Percentiles rank a stretch among this genome's conserved stretches.
Conservation (phyloP, 805 yeast genomes). For the Wickerhamiella siamensis region DNA sequence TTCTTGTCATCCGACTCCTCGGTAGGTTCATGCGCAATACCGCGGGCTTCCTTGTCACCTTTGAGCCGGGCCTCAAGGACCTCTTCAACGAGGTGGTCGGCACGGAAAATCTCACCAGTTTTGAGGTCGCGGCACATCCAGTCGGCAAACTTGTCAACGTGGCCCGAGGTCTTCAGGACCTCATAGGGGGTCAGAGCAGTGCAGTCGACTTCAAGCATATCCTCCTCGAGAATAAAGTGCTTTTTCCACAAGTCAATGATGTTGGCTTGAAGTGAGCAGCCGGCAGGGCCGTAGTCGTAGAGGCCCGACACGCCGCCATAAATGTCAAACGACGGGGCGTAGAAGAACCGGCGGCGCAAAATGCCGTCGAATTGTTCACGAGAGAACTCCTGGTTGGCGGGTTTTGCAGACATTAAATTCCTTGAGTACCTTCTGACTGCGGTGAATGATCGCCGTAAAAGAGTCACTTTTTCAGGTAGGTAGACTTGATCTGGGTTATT, state of each 20-base stretch:
- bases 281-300: conserved; percentile 98
- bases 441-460: neutral
- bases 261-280: conserved; percentile 96
- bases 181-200: conserved; percentile 97
- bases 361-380: conserved; percentile 86
- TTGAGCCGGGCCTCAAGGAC: conserved; percentile 90
- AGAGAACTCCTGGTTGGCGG: conserved; percentile 33
- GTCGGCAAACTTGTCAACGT: conserved; percentile 96
- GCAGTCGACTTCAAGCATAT: conserved; percentile 96
- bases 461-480: neutral
- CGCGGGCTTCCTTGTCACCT: conserved; percentile 96
- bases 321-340: conserved; percentile 92
- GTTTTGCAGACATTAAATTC: conserved; percentile 15
- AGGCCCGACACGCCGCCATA: conserved; percentile 98
- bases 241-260: conserved; percentile 92
- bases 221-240: conserved; percentile 94
- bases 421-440: neutral
- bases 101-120: conserved; percentile 96
- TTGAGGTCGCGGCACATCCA: conserved; percentile 97
- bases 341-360: conserved; percentile 89
- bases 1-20: conserved; percentile 71
- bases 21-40: conserved; percentile 45
- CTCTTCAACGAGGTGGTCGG: conserved; percentile 96
- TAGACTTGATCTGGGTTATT: too few species aligned
- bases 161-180: conserved; percentile 96